Evolutionary conservation across 208 protist genomes (phyloP).

Genomic region (Vickermania ingenoplastis): DNA sequence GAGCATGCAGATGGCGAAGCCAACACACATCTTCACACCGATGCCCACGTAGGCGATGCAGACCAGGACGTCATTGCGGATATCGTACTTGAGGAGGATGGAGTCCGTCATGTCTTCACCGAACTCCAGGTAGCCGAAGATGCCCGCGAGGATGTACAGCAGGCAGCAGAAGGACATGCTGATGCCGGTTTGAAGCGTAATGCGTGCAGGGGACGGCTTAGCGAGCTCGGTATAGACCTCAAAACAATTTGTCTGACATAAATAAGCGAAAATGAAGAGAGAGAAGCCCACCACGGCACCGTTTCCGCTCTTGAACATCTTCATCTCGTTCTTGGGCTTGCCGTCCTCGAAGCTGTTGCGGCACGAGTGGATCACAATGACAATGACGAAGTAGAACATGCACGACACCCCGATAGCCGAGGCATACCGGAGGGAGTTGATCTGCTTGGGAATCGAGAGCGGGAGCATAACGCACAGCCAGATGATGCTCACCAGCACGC

Average conservation of each 20-base stretch:
- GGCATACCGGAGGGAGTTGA: constrained; percentile 80
- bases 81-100: constrained; percentile 48
- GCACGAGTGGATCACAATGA: constrained; percentile 54
- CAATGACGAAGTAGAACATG: constrained; percentile 72
- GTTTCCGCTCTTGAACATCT: constrained; percentile 22
- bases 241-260: constrained; percentile 70
- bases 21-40: constrained; percentile 67
- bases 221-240: constrained; percentile 71
- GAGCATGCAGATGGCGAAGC: constrained; percentile 63
- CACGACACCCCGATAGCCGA: constrained; percentile 62
- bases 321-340: constrained; percentile 20
- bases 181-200: constrained; percentile 40
- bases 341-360: constrained; percentile 29
- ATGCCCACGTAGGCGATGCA: constrained; percentile 57
- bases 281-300: constrained; percentile 44
- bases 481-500: constrained; percentile 31
- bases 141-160: constrained; percentile 55
- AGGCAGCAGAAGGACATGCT: constrained; percentile 42
- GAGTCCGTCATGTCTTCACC: constrained; percentile 30
- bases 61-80: constrained; percentile 32
- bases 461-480: constrained; percentile 63
- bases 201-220: constrained; percentile 19
- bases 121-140: constrained; percentile 82
- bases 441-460: constrained; percentile 72
- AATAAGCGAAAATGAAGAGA: constrained; percentile 73